Base-by-base conservation (phyloP, 345 rosid genomes). In the Turritis glabra region DNA sequence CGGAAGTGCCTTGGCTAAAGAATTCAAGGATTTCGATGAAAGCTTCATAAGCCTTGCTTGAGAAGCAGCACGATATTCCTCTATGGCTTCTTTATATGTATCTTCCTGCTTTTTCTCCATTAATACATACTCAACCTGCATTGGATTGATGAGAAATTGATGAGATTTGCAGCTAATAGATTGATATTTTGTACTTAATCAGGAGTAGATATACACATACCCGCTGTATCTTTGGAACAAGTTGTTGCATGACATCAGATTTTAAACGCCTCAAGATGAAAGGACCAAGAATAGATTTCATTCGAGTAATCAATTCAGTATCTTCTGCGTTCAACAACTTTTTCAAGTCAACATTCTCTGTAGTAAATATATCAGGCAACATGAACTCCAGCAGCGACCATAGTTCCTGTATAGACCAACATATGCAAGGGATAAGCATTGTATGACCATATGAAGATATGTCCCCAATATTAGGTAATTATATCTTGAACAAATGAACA, bases 191-290 rank as follows among this genome's bases (percentile, higher is more conserved):
- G 13, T 38, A 57, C 15, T 30, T n/a, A 7, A 30, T n/a, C 12
- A 55, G 17, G 60, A 7, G 14, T 54, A 56, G 32, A 48, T 5
- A 26, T 63, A 77, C 3, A 9, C 80, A 60, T 84, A 92, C 98
- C 90, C 67, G 84, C 68, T 95, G 99, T 69, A 87, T 90, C 81
- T 95, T 95, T 27, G 96, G 97, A 67, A 89, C 96, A 74, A 92
- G 96, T 75, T 92, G 99, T 80, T 84, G 97, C 99, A 95, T 90
- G 32, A 95, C 97, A 85, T 95, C 99, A 59, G 96, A 90, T 78
- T 95, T 95, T 59, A 95, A 78, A 51, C 97, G 96, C 77, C 99
- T 84, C 87, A 95, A 87, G 67, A 95, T 90, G 80, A 95, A 95
- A 13, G 99, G 99, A 50, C 97, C 97, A 35, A 95, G 80, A 48